Evolutionary conservation across 179 eudicot species (phyloP).

Genomic region (Heliamphora pulchella): DNA sequence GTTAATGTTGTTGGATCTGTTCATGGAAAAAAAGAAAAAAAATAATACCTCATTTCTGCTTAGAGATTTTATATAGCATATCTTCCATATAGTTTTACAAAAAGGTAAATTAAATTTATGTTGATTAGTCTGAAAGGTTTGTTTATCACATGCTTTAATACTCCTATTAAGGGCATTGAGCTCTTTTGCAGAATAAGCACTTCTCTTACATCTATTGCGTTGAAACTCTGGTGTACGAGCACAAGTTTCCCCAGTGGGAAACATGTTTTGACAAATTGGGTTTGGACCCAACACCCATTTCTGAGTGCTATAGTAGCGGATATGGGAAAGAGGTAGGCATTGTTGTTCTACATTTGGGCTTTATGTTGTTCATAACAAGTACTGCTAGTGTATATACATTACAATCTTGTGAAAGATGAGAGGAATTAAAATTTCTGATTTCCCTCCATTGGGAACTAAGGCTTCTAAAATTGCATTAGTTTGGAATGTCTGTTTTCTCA

Average conservation of each 20-base stretch:
- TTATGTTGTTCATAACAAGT: not conserved
- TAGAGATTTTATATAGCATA: not conserved
- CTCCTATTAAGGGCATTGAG: constrained; percentile 2
- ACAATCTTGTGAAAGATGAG: not conserved
- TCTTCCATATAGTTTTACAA: not conserved
- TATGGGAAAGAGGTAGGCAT: constrained; percentile 51
- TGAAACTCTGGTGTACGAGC: constrained; percentile 43
- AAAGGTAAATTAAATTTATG: not conserved
- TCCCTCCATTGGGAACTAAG: not conserved
- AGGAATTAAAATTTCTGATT: not conserved
- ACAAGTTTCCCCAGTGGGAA: constrained; percentile 53
- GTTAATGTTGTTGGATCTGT: not conserved
- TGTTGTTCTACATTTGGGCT: constrained; percentile 7
- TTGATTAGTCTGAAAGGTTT: not conserved
- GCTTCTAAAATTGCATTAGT: not conserved
- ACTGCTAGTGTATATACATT: not conserved
- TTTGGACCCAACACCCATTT: constrained; percentile 45
- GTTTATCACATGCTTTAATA: not conserved
- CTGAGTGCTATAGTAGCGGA: constrained; percentile 41
- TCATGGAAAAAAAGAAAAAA: not conserved
- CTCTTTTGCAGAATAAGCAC: constrained; percentile 48
- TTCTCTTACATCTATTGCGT: constrained; percentile 68
- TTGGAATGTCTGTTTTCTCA: not conserved
- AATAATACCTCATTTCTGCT: not conserved
- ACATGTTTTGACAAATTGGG: constrained; percentile 50